These are phyloP conservation scores for Pythium insidiosum DNA, from an alignment of 352 stramenopile genomes.

Conservation along the genomic window DNA sequence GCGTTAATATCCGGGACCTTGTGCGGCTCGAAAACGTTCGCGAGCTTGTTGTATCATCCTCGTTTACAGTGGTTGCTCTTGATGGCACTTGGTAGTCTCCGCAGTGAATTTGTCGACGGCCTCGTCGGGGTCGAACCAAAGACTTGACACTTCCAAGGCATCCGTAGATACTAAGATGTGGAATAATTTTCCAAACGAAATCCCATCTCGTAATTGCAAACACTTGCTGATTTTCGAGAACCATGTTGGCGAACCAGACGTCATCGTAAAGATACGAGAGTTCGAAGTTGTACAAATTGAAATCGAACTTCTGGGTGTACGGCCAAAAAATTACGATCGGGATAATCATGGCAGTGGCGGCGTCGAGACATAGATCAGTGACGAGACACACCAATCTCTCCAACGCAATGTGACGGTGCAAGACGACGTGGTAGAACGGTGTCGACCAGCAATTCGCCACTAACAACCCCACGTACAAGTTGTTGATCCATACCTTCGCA, in stretches of 20 bases:
- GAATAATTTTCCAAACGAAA: conserved; percentile 20
- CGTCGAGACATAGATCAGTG: conserved; percentile 20
- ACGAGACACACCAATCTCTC: conserved; percentile 20
- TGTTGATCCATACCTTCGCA: conserved; percentile 40
- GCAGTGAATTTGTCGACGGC: background rate
- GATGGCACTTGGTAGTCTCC: too few relatives aligned
- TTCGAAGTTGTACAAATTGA: conserved; percentile 21
- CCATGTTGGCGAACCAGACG: conserved; percentile 26
- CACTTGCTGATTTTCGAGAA: conserved; percentile 35
- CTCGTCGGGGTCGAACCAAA: background rate
- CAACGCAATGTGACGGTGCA: conserved; percentile 9
- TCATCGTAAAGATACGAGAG: conserved; percentile 29
- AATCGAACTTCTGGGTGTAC: conserved; percentile 24
- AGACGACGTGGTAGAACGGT: conserved; percentile 14
- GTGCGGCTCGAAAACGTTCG: too few relatives aligned
- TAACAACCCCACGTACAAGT: conserved; percentile 31
- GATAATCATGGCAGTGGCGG: conserved; percentile 16
- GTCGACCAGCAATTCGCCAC: conserved; percentile 31
- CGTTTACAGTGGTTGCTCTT: too few relatives aligned
- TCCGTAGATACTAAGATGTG: conserved; percentile 29
- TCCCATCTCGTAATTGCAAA: conserved; percentile 20
- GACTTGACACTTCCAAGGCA: too few relatives aligned
- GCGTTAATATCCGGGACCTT: background rate
- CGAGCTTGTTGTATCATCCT: too few relatives aligned
- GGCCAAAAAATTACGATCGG: conserved; percentile 25